Evolutionary conservation across 495 filamentous ascomycete genomes (phyloP), one percentile per base, ranked within the genome.

Genomic region (Parmelia sp.): DNA sequence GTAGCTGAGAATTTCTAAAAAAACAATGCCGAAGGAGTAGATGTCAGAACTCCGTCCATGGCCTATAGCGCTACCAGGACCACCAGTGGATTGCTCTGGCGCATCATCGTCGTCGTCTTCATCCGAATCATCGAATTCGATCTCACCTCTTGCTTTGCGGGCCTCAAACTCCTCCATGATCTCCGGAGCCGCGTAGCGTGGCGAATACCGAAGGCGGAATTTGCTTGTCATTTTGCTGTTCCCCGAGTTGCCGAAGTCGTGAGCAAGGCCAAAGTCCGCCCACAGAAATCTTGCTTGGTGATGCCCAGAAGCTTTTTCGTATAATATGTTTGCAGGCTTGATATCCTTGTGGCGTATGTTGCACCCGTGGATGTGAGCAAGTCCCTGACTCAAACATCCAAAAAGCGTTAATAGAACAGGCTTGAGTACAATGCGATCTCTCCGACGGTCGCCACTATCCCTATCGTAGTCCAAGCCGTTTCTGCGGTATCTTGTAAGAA

Each of bases 221-320:
- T 12, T 65, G 44, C 35, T 55, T 40, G 23, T 51, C 21, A 64
- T 69, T 45, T 63, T 55, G 47, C 64, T 69, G 47, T 63, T 36
- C 9, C 57, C 44, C 35, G 44, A 35, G n/a, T 45, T 36, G 12
- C 60, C 51, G 78, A 58, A 79, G 77, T 69, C 79, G 77, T 69
- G 73, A 71, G 61, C 72, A 73, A 62, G 78, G 74, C 67, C 67
- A n/a, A 69, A 69, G 37, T 69, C 67, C 1, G 64, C 67, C 64
- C 67, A 69, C 14, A 69, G 27, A 35, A 69, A 66, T 40, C 57
- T 61, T 23, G 66, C 57, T 40, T n/a, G 39, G 25, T 39, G 47
- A 8, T n/a, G 17, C 36, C 8, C 23, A 1, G 11, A 15, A 27
- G 35, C 53, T 36, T 53, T 63, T 33, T 56, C 42, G 37, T 58